Evolutionary conservation across 2,329 filamentous ascomycete species (phyloP), one percentile per base, ranked within the genome.

Genomic region (Ophiosphaerella korrae): DNA sequence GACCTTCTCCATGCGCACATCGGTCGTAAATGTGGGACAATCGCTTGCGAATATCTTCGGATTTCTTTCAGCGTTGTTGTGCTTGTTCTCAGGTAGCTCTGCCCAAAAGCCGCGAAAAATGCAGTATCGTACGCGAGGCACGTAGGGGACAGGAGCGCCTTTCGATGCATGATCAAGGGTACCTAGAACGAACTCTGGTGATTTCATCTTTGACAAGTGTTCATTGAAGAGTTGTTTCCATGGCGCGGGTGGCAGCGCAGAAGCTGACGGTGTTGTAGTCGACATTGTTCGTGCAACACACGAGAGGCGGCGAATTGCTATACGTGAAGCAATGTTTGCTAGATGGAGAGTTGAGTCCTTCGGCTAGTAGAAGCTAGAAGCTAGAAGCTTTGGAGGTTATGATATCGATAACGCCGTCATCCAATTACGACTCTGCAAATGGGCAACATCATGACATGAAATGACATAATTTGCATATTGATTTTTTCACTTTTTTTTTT

Each of bases 51-150:
- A 96, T 1, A 84, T 75, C 6, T 76, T 61, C 4, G 89, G 86
- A 72, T 97, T 97, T 55, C 80, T 79, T 56, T 85, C 80, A 3
- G 90, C 88, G 31, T 84, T 77, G 73, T 94, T 93, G 72, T 87
- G 85, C 37, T 85, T 82, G 74, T 92, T 90, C 45, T 79, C 80
- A 3, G 88, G 87, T 1, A 96, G 78, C 48, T 82, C 81, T 0
- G 86, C 87, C 84, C 89, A 96, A 76, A 96, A 86, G 61, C 92
- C 91, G 53, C 93, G 88, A 76, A 86, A 93, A 66, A 96, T 85
- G 74, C 92, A 94, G 65, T 85, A 92, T 45, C 92, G 85, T 7
- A 85, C 88, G 46, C 90, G 83, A 0, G 80, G 77, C 1, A 79
- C 60, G 54, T 75, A 75, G 7, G 75, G 60, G 38, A 71, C 70